Percentiles rank a stretch among this genome's conserved stretches.
phyloP scores from a whole-genome alignment of 305 asterid genomes.

The Euphrasia arctica region DNA sequence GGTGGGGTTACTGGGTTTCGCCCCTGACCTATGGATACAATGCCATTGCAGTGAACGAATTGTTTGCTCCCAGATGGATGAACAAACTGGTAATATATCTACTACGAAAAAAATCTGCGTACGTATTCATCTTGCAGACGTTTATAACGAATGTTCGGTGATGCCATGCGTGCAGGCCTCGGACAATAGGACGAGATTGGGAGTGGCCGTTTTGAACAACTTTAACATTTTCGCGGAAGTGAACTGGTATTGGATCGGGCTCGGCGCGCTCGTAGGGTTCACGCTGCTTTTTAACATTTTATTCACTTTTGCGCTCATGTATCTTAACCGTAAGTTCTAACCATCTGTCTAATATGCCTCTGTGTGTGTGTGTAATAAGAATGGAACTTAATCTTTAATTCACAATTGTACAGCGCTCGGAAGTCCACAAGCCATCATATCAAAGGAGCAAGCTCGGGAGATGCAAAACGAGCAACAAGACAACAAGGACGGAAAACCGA shows the following conservation, averaged over 20 bases:
- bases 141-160: neutral
- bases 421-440: constrained; percentile 54
- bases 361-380: too few species aligned
- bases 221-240: constrained; percentile 42
- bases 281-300: constrained; percentile 51
- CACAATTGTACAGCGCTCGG: constrained; percentile 38
- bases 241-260: constrained; percentile 68
- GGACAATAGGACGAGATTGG: constrained; percentile 45
- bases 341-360: neutral
- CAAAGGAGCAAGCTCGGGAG: constrained; percentile 67
- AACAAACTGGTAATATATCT: constrained; percentile 43
- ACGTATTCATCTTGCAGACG: neutral
- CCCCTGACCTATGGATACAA: constrained; percentile 78
- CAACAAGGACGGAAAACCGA: constrained; percentile 34
- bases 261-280: constrained; percentile 51
- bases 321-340: constrained; percentile 53
- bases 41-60: constrained; percentile 73
- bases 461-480: constrained; percentile 43
- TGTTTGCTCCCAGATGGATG: constrained; percentile 93
- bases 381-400: neutral
- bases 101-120: neutral
- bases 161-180: constrained; percentile 44
- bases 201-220: constrained; percentile 54
- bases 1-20: constrained; percentile 92
- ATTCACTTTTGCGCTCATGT: constrained; percentile 52